Conservation (phyloP, 305 asterid genomes). For the Petunia hybrid region DNA sequence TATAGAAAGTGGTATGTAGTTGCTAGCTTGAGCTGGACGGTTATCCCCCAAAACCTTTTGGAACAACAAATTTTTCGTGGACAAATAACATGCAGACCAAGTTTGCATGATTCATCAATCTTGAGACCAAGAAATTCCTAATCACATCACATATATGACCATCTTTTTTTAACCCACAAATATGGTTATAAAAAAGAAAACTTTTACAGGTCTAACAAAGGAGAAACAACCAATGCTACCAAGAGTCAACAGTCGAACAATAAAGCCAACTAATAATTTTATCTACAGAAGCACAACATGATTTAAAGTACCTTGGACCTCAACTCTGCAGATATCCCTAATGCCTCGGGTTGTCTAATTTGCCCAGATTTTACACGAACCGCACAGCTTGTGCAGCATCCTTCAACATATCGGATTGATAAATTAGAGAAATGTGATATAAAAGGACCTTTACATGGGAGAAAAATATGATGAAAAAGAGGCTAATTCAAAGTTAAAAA, state of each 20-base stretch:
- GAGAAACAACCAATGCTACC: conserved; percentile 10
- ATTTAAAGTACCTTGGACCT: conserved; percentile 62
- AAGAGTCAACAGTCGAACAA: conserved; percentile 7
- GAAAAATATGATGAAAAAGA: conserved; percentile 14
- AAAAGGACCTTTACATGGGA: conserved; percentile 16
- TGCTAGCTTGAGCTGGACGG: conserved; percentile 6
- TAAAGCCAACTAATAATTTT: not conserved
- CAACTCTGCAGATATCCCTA: conserved; percentile 93
- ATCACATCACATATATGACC: not conserved
- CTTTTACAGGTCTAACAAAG: conserved; percentile 22
- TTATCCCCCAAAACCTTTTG: not conserved
- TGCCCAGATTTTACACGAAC: conserved; percentile 94
- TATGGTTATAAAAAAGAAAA: not conserved
- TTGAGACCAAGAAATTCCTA: not conserved
- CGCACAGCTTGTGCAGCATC: conserved; percentile 97
- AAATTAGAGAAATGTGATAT: conserved; percentile 27
- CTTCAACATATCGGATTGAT: conserved; percentile 50
- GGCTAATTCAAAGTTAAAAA: not conserved
- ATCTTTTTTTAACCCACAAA: conserved; percentile 1
- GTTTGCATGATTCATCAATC: not conserved
- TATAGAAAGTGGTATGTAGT: not conserved
- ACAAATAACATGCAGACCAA: not conserved
- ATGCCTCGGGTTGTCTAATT: conserved; percentile 93
- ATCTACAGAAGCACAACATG: not conserved
- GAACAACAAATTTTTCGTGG: not conserved